These are phyloP conservation scores for Suhomyces atakaporum DNA, from an alignment of 1,139 yeast species.

Conservation along the genomic window DNA sequence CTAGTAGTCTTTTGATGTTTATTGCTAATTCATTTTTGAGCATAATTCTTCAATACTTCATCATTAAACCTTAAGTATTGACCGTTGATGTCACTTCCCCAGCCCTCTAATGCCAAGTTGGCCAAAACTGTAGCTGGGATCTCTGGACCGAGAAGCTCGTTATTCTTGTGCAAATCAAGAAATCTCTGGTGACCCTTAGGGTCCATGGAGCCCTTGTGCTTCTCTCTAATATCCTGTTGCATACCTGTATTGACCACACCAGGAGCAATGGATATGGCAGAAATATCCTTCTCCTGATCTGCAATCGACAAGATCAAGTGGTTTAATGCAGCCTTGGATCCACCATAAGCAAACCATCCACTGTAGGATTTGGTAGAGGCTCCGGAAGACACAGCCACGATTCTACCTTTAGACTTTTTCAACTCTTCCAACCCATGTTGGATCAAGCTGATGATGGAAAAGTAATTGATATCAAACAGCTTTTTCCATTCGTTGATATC, in stretches of 20 bases:
- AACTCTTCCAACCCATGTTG: conserved; percentile 60
- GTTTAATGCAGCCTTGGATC: conserved; percentile 87
- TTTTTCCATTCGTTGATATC: conserved; percentile 59
- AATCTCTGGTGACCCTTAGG: conserved; percentile 58
- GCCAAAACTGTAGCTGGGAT: conserved; percentile 73
- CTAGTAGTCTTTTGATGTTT: background rate
- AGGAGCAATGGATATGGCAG: conserved; percentile 77
- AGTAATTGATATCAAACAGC: conserved; percentile 75
- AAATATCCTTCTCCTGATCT: conserved; percentile 61
- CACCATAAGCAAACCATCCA: conserved; percentile 91
- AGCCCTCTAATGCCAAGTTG: conserved; percentile 61
- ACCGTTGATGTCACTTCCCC: conserved; percentile 60
- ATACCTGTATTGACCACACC: conserved; percentile 90
- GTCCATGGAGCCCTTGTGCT: conserved; percentile 57
- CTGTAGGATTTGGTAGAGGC: conserved; percentile 63
- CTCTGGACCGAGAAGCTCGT: conserved; percentile 60
- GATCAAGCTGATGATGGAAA: conserved; percentile 69
- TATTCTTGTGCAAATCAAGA: conserved; percentile 54
- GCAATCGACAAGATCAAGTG: conserved; percentile 69
- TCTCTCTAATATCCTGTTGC: conserved; percentile 76
- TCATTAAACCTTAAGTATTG: conserved; percentile 64
- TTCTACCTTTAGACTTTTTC: conserved; percentile 56
- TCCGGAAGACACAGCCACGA: conserved; percentile 83
- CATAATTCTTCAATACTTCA: conserved; percentile 22
- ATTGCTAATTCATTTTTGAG: conserved; percentile 5